phyloP scores from a whole-genome alignment of 2,329 filamentous ascomycete species.

The Ophiocordyceps camponoti-rufipedis region DNA sequence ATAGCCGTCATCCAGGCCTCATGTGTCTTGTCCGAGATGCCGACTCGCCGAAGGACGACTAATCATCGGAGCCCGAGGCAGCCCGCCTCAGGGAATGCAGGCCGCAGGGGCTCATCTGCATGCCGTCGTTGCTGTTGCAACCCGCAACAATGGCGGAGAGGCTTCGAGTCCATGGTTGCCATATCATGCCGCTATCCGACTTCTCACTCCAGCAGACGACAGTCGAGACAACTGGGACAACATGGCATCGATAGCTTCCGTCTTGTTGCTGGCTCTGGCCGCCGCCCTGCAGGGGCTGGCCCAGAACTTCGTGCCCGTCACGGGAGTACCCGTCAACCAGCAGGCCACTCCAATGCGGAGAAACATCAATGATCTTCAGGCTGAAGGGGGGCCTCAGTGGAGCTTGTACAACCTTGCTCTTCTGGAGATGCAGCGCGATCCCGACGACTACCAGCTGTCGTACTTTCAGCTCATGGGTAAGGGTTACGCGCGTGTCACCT shows the following conservation, averaged over 20 bases:
- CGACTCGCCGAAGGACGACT: background rate
- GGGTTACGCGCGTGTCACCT: background rate
- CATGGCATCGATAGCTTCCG: background rate
- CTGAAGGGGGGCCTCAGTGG: constrained; percentile 1
- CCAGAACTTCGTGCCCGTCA: background rate
- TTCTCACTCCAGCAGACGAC: background rate
- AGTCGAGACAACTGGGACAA: background rate
- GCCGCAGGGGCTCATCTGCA: background rate
- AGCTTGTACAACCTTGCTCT: constrained; percentile 31
- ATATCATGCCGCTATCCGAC: background rate
- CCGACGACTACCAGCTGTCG: constrained; percentile 23
- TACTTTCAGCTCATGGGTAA: constrained; percentile 31
- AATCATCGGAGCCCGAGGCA: background rate
- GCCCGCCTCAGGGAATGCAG: background rate
- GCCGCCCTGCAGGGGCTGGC: background rate
- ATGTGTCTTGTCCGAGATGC: background rate
- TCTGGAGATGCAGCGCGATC: constrained; percentile 20
- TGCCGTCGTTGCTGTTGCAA: background rate
- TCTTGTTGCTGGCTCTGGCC: background rate
- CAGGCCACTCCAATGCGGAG: background rate
- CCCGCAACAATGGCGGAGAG: background rate
- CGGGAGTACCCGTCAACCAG: background rate
- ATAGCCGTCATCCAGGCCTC: background rate
- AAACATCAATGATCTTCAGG: constrained; percentile 1
- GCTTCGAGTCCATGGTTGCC: background rate